Evolutionary conservation across 129 eudicot genomes (phyloP), one percentile per base, ranked within the genome.

Genomic region (Flaveria ramosissima): DNA sequence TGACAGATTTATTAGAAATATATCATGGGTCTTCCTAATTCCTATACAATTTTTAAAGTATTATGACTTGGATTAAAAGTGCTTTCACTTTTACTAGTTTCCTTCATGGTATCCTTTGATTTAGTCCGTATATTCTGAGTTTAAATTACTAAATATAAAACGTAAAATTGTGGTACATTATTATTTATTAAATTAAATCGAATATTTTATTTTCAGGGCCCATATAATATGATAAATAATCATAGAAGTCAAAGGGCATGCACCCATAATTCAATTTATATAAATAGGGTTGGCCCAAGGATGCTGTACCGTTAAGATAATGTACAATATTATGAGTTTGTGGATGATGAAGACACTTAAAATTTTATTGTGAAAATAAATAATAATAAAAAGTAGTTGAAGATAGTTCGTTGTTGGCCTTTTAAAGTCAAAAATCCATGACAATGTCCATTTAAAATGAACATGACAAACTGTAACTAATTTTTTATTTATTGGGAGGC

Each of bases 231-330:
- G 11, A 26, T 61, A 55, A 43, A 56, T 14, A 27, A 63, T 19
- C 13, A 9, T 32, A 50, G 53, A 78, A 62, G 82, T 78, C 77
- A 71, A 71, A 46, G 77, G 77, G 65, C 51, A 47, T 45, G 82
- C 57, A 60, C 62, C 77, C 27, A 78, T 46, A 78, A 66, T 13
- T 64, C 56, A 55, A 53, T 41, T 55, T 42, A 57, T 69, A 41
- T 45, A 11, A 48, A 43, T 66, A 53, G 13, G 80, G 74, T 12
- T 50, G 80, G 77, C 77, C 62, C 53, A 45, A 27, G 21, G 81
- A 10, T 69, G 76, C 70, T 57, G 51, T 70, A 71, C 72, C 72
- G 14, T 78, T 70, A 71, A 32, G 77, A 78, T 78, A 78, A 78
- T 61, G 51, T 78, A 70, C 42, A 70, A 78, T 70, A 78, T 70